Evolutionary conservation across 2,329 filamentous ascomycete genomes (phyloP).

Genomic region (Exserohilum rostratum): DNA sequence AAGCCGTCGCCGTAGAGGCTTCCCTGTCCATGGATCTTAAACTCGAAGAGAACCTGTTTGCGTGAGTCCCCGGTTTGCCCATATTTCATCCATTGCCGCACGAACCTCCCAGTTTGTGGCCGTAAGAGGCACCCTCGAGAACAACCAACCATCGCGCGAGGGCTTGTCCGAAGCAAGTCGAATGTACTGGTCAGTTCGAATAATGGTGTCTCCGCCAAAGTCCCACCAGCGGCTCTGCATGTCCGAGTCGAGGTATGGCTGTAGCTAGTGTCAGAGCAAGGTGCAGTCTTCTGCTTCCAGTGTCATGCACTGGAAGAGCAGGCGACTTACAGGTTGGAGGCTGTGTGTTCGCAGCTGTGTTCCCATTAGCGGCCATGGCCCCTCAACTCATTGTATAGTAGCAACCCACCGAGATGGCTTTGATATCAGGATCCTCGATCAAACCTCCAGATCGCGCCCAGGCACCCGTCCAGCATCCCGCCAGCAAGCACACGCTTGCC

Average conservation of each 20-base stretch:
- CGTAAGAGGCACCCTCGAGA: conserved; percentile 90
- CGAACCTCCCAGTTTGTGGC: conserved; percentile 94
- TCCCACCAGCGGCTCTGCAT: conserved; percentile 99
- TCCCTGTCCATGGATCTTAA: conserved; percentile 87
- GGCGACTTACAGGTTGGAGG: conserved; percentile 71
- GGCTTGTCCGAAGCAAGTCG: conserved; percentile 88
- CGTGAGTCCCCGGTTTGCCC: conserved; percentile 28
- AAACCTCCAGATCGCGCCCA: conserved; percentile 37
- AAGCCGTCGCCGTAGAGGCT: conserved; percentile 95
- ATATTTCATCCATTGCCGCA: not conserved
- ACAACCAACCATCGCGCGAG: conserved; percentile 91
- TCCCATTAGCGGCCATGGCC: conserved; percentile 26
- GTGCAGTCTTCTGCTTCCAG: not conserved
- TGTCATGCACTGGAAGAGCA: not conserved
- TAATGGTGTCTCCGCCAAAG: conserved; percentile 93
- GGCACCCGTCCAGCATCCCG: conserved; percentile 41
- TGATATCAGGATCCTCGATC: conserved; percentile 57
- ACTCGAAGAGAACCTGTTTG: conserved; percentile 82
- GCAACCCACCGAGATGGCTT: conserved; percentile 67
- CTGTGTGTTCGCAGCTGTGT: conserved; percentile 83
- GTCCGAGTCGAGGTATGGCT: conserved; percentile 97
- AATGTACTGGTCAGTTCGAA: conserved; percentile 80
- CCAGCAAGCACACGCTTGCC: conserved; percentile 47
- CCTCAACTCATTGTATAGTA: conserved; percentile 8
- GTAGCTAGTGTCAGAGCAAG: conserved; percentile 18